Base-by-base conservation (phyloP, 164 flowering plant species). In the Brasenia schreberi region DNA sequence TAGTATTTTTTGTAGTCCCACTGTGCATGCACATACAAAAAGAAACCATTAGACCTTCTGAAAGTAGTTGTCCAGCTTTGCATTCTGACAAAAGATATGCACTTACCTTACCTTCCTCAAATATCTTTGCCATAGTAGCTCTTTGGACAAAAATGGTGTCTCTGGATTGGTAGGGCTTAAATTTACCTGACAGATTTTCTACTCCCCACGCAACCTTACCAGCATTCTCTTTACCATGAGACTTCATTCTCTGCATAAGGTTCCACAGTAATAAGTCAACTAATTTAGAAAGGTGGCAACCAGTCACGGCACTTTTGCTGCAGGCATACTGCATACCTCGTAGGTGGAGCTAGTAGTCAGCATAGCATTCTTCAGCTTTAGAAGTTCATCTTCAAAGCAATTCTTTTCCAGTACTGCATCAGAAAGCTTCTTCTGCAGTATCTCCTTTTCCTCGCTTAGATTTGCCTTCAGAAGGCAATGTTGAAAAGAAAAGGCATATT, bases 1-100 rank as follows among this genome's bases (percentile, higher is more conserved):
- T 42, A 92, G 27, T 69, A 88, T 83, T 84, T 82, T 92, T 66
- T 77, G 80, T 67, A 90, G 85, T 42, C 95, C 96, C 80, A 92
- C 96, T 92, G 87, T 44, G 73, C 27, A 64, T 43, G 62, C 65
- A 60, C 62, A 60, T 60, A 17, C 7, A 56, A 56, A 60, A 19
- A 60, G 59, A 60, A 60, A 7, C 27, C 19, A 60, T 60, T n/a
- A 60, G 5, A 60, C 19, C 11, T 60, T 1, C 62, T 9, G 62
- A 45, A 45, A 45, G 27, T 45, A 45, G 7, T 45, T 45, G 53
- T 5, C 12, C 7, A 45, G 12, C 27, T 7, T 7, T 45, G 53
- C 53, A 0, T 7, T 12, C 1, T 7, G 7, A 7, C 53, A 7
- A 45, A 45, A 45, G 12, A 12, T 45, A 45, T 45, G 4, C 6